These are phyloP conservation scores for Coemansia sp. DNA, from an alignment of 192 early-diverging fungal species.

Conservation along the genomic window DNA sequence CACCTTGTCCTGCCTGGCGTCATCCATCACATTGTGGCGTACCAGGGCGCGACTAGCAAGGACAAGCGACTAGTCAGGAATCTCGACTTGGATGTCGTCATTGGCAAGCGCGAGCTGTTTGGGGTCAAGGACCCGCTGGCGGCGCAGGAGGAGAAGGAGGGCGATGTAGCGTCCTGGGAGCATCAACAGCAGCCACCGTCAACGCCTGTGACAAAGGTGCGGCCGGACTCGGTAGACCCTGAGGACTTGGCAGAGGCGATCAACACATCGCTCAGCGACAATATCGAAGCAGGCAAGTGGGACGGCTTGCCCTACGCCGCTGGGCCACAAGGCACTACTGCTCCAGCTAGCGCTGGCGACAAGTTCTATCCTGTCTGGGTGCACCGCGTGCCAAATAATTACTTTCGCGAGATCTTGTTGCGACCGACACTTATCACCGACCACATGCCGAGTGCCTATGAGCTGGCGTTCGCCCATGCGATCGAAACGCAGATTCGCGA, in stretches of 20 bases:
- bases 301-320: conserved; percentile 2
- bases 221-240: conserved; percentile 36
- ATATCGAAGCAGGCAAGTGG: background rate
- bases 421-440: conserved; percentile 53
- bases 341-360: conserved; percentile 14
- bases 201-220: conserved; percentile 46
- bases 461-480: conserved; percentile 52
- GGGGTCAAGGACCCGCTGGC: conserved; percentile 7
- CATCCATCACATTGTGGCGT: conserved; percentile 52
- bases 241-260: conserved; percentile 51
- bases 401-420: conserved; percentile 52
- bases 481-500: conserved; percentile 57
- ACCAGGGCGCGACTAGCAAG: conserved; percentile 21
- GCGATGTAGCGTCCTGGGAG: background rate
- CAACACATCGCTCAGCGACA: conserved; percentile 32
- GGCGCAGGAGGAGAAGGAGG: background rate
- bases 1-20: conserved; percentile 54
- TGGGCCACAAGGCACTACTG: background rate
- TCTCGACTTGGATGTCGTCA: conserved; percentile 35
- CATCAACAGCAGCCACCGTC: conserved; percentile 36
- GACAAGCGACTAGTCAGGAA: conserved; percentile 25
- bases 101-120: conserved; percentile 50
- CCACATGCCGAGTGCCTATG: conserved; percentile 58
- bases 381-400: conserved; percentile 32
- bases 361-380: conserved; percentile 54